Base-by-base conservation (phyloP, 1,139 yeast genomes). In the Candida sanyaensis region DNA sequence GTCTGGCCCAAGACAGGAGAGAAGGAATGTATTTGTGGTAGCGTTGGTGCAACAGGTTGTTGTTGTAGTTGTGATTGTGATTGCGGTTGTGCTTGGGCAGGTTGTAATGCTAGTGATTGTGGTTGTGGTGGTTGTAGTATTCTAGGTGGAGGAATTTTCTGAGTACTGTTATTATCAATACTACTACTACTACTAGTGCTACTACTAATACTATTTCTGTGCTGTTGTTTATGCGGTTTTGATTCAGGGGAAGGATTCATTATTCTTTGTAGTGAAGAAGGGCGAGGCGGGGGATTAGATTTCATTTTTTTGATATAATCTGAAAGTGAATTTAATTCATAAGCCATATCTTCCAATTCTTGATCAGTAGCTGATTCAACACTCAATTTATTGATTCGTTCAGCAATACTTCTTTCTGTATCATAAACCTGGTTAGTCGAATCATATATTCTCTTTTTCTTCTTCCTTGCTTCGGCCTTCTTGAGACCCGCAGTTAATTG, bases 401-500 rank as follows among this genome's bases (percentile, higher is more conserved):
- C 12, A n/a, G 23, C 29, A 26, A 36, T 48, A 37, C 44, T 53
- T 49, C 46, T 43, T 54, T 56, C 50, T 56, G 59, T 27, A 56
- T 47, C 54, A 3, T 45, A 43, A 17, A 52, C 42, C 6, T 51
- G 43, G n/a, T 40, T 34, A 6, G 63, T 62, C 6, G 54, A 52
- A 1, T 41, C 42, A 38, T 47, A 49, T 2, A 24, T 3, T 27
- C 10, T 36, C 13, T 36, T 36, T 13, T 36, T 36, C 39, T 24
- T 24, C 9, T 12, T 11, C 21, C 39, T 36, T 6, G 24, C 12
- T 24, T 36, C 39, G n/a, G 71, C 71, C 51, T 68, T 69, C 51
- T 58, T 64, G 32, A 69, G 58, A n/a, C 75, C 75, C 9, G 65
- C 54, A 10, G 71, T 64, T 41, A 71, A 55, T 47, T 71, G 76